A percentile compares a stretch with the other conserved stretches of the same genome.
Evolutionary conservation across 345 rosid species (phyloP).

Genomic region (Xanthoceras sorbifolium): DNA sequence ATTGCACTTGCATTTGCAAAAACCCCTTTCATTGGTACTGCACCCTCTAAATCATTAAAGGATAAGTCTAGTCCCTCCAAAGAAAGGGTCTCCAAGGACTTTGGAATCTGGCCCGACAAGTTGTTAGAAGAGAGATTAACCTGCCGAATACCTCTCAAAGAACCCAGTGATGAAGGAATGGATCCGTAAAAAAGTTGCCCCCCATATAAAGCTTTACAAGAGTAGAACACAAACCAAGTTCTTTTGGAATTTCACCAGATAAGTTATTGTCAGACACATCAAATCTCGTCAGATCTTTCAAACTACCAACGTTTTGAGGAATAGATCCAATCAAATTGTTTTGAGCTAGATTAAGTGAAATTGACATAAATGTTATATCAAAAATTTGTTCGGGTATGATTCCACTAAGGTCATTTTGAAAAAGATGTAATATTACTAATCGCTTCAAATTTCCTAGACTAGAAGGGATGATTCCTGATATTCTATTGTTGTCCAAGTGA

Average conservation of each 20-base stretch:
- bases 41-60: slow-evolving; percentile 25
- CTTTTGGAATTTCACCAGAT: slow-evolving; percentile 9
- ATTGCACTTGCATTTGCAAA: slow-evolving; percentile 23
- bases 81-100: slow-evolving; percentile 4
- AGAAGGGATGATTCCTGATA: slow-evolving; percentile 29
- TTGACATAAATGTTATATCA: slow-evolving; percentile 18
- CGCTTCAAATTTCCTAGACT: slow-evolving; percentile 20
- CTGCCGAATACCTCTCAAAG: neutral
- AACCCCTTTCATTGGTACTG: slow-evolving; percentile 26
- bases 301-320: slow-evolving; percentile 17
- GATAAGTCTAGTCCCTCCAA: slow-evolving; percentile 29
- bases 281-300: slow-evolving; percentile 11
- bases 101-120: slow-evolving; percentile 24
- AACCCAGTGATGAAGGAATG: slow-evolving; percentile 10
- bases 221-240: slow-evolving; percentile 13
- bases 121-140: neutral
- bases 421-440: slow-evolving; percentile 12
- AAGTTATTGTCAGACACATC: slow-evolving; percentile 8
- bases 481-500: slow-evolving; percentile 5
- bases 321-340: slow-evolving; percentile 22
- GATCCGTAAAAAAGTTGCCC: slow-evolving; percentile 12
- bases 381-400: slow-evolving; percentile 19
- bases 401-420: slow-evolving; percentile 29
- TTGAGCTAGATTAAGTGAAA: slow-evolving; percentile 21
- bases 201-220: neutral